Conservation (phyloP, 176 grass and related monocot genomes). For the Triticum urartu region DNA sequence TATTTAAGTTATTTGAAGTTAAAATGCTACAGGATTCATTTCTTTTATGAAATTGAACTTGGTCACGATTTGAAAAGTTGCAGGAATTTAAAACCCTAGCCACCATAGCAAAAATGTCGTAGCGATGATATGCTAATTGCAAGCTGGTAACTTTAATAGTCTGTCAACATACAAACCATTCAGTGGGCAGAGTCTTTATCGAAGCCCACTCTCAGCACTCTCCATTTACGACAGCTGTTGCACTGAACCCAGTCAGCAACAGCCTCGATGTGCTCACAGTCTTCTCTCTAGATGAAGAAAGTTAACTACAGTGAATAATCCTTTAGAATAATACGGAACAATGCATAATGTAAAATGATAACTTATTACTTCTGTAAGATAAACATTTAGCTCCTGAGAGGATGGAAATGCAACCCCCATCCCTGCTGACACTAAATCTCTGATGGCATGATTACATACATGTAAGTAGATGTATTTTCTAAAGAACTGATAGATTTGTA, state of each 20-base stretch:
- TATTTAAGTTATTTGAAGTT: background rate
- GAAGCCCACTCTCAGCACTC: conserved; percentile 27
- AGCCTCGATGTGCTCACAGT: conserved; percentile 34
- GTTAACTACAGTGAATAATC: conserved; percentile 18
- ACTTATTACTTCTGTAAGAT: background rate
- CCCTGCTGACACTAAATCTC: background rate
- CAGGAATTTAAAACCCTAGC: too few relatives aligned
- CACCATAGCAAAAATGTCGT: too few relatives aligned
- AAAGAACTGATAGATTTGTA: too few relatives aligned
- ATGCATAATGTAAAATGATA: background rate
- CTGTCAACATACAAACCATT: conserved; percentile 52
- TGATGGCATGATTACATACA: background rate
- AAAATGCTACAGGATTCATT: background rate
- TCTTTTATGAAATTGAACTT: background rate
- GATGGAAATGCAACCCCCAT: background rate
- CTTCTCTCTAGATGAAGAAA: conserved; percentile 50
- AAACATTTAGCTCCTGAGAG: background rate
- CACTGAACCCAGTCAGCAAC: conserved; percentile 90
- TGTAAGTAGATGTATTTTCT: background rate
- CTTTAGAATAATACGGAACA: background rate
- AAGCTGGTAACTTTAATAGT: background rate
- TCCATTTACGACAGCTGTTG: conserved; percentile 78
- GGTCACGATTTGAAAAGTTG: background rate
- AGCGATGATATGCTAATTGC: too few relatives aligned
- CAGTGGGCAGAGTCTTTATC: conserved; percentile 39